Evolutionary conservation across 805 yeast species (phyloP).

Genomic region (Teunomyces barrocoloradensis): DNA sequence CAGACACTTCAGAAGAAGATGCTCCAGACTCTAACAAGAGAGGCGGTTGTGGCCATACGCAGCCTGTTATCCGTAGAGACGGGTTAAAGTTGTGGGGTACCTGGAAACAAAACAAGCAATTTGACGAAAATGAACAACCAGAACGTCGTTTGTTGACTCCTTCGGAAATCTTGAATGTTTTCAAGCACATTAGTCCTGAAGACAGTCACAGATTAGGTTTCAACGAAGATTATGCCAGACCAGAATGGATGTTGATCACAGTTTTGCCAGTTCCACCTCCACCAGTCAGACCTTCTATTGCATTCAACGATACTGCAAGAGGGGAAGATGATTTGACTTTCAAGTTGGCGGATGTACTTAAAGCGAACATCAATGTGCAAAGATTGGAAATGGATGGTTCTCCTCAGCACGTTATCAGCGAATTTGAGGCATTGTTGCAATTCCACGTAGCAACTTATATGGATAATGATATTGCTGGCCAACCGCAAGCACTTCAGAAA

Average conservation of each 20-base stretch:
- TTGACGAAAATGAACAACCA: conserved; percentile 84
- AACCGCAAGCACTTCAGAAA: conserved; percentile 97
- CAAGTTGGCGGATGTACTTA: conserved; percentile 92
- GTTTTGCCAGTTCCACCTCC: conserved; percentile 99
- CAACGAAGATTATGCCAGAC: conserved; percentile 94
- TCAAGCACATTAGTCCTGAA: conserved; percentile 83
- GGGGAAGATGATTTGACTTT: conserved; percentile 99
- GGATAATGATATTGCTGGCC: conserved; percentile 99
- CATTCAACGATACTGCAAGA: conserved; percentile 95
- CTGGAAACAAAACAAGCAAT: conserved; percentile 87
- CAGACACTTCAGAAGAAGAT: conserved; percentile 65
- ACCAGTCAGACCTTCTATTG: conserved; percentile 97
- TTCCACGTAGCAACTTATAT: conserved; percentile 98
- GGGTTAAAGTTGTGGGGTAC: conserved; percentile 96
- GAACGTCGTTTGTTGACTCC: conserved; percentile 89
- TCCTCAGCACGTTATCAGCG: conserved; percentile 96
- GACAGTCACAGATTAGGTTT: conserved; percentile 84
- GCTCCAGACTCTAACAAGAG: conserved; percentile 52
- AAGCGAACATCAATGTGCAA: conserved; percentile 97
- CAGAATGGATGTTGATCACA: conserved; percentile 96
- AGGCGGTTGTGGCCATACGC: conserved; percentile 98
- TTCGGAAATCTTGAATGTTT: conserved; percentile 84
- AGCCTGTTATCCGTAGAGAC: conserved; percentile 93
- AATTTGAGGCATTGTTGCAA: conserved; percentile 91
- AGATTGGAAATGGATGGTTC: conserved; percentile 98